Percentiles rank a stretch among this genome's conserved stretches.
These are phyloP conservation scores for Talaromyces trachyspermus DNA, from an alignment of 495 filamentous ascomycete genomes.

Conservation along the genomic window DNA sequence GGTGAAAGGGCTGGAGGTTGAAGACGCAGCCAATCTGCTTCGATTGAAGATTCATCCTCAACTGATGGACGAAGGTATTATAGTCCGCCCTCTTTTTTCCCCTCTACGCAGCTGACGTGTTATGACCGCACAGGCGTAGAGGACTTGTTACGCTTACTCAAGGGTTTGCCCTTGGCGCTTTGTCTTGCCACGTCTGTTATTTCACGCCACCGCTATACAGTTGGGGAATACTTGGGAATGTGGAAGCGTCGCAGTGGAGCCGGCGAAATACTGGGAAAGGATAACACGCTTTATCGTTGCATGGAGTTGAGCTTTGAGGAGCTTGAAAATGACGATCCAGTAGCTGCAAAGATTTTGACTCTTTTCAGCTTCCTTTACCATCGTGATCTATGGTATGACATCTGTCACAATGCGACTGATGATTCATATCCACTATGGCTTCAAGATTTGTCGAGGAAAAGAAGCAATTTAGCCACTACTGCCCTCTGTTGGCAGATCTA, in stretches of 20 bases:
- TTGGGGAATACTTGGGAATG: neutral
- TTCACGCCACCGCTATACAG: neutral
- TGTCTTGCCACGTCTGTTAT: neutral
- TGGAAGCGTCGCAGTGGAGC: neutral
- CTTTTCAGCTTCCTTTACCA: constrained; percentile 6
- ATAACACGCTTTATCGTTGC: neutral
- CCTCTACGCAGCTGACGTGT: neutral
- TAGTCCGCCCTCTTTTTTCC: neutral
- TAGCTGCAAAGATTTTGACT: constrained; percentile 5
- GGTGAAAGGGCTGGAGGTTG: neutral
- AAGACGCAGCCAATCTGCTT: neutral
- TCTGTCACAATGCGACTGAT: neutral
- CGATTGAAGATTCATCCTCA: neutral
- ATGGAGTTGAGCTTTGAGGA: constrained; percentile 6
- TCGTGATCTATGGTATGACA: neutral
- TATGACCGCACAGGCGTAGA: neutral
- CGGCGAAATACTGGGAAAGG: neutral
- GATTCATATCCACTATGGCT: neutral
- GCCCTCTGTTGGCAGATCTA: neutral
- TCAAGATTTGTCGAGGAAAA: neutral
- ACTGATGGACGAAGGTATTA: neutral
- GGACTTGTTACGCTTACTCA: neutral
- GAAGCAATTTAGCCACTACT: neutral
- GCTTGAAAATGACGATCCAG: neutral
- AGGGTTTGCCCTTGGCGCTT: neutral